A percentile compares a stretch with the other conserved stretches of the same genome.
phyloP scores from a whole-genome alignment of 1,284 basidiomycete species.

The Austroboletus rostrupii region DNA sequence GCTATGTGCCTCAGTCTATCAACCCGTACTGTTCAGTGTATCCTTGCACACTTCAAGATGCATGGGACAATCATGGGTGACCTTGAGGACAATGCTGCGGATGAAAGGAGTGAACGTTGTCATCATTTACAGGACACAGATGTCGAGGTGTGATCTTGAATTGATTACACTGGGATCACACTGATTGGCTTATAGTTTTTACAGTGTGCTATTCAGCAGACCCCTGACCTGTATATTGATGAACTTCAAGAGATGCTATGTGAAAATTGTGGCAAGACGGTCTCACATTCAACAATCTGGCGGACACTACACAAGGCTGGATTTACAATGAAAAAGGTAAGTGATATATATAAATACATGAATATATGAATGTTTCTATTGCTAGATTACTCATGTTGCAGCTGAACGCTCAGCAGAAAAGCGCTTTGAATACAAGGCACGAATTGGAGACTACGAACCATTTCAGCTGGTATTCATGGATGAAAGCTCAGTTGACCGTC shows the following conservation, averaged over 20 bases:
- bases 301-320: not conserved
- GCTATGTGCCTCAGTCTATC: not conserved
- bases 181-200: not conserved
- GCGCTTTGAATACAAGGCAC: not conserved
- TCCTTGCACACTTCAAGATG: not conserved
- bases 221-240: not conserved
- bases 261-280: not conserved
- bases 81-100: not conserved
- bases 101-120: not conserved
- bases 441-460: not conserved
- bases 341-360: not conserved
- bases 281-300: not conserved
- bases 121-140: not conserved
- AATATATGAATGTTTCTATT: not conserved
- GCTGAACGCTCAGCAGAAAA: not conserved
- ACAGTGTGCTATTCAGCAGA: not conserved
- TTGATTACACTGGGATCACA: not conserved
- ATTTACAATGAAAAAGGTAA: constrained; percentile 9
- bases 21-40: not conserved
- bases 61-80: not conserved
- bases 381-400: constrained; percentile 3
- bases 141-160: not conserved
- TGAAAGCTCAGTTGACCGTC: not conserved
- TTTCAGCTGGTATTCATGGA: not conserved
- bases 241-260: not conserved